These are phyloP conservation scores for Candida ortonii DNA, from an alignment of 805 yeast species.

Conservation along the genomic window DNA sequence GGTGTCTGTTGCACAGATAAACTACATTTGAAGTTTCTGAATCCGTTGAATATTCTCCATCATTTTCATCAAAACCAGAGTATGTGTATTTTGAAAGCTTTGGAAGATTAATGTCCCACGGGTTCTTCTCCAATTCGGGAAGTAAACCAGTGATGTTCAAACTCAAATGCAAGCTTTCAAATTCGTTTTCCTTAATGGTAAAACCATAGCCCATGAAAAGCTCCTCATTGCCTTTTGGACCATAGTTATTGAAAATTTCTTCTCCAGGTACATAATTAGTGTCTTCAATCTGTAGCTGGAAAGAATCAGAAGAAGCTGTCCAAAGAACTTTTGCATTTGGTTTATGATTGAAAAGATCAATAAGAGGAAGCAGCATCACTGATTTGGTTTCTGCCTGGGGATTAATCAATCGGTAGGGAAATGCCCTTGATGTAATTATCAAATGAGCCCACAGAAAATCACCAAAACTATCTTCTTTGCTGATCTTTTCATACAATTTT, in stretches of 20 bases:
- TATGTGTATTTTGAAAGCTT: constrained; percentile 28
- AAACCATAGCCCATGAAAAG: constrained; percentile 82
- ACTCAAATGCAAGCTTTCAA: constrained; percentile 58
- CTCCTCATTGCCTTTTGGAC: constrained; percentile 84
- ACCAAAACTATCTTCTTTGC: constrained; percentile 42
- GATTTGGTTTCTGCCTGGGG: constrained; percentile 16
- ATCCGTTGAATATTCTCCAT: neutral
- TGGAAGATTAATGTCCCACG: constrained; percentile 28
- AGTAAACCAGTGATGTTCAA: constrained; percentile 44
- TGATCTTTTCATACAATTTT: constrained; percentile 7
- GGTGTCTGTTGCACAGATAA: constrained; percentile 28
- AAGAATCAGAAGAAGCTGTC: constrained; percentile 34
- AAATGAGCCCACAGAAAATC: constrained; percentile 73
- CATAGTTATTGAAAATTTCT: constrained; percentile 79
- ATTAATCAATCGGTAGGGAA: constrained; percentile 62
- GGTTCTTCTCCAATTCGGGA: constrained; percentile 3
- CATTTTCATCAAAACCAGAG: constrained; percentile 15
- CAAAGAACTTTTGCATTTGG: constrained; percentile 62
- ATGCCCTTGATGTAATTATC: constrained; percentile 75
- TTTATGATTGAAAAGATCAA: constrained; percentile 77
- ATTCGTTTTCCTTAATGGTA: constrained; percentile 51
- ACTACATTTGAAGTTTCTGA: constrained; percentile 13
- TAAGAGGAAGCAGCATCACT: constrained; percentile 68
- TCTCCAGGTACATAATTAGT: constrained; percentile 2
- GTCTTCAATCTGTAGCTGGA: constrained; percentile 14